Conservation (phyloP, 2,329 filamentous ascomycete species). For the Thelonectria discophora region DNA sequence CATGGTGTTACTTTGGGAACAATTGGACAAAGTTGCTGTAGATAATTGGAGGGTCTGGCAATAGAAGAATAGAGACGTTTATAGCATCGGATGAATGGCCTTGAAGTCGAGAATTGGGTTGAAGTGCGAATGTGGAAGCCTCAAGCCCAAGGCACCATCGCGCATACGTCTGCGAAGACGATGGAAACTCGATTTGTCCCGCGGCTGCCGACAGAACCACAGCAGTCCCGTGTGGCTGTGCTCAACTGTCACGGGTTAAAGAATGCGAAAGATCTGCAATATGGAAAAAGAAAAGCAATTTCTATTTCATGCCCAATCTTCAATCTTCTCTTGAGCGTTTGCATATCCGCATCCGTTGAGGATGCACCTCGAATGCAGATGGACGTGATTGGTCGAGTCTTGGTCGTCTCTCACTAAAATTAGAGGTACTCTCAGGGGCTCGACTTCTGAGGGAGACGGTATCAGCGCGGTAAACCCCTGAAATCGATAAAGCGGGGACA, state of each 20-base stretch:
- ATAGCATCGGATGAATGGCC: neutral
- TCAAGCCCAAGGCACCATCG: neutral
- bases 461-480: neutral
- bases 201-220: neutral
- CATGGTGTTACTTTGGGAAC: conserved; percentile 55
- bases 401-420: conserved; percentile 28
- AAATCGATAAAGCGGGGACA: neutral
- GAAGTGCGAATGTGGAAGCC: neutral
- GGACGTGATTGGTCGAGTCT: neutral
- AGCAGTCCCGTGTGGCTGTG: no score
- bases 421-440: conserved; percentile 25
- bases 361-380: neutral
- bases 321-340: neutral
- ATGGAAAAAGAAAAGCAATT: neutral
- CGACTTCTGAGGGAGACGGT: neutral
- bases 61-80: neutral
- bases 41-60: neutral
- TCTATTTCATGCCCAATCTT: neutral
- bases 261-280: neutral
- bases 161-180: neutral
- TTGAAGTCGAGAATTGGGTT: neutral
- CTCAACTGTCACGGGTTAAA: neutral
- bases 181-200: neutral
- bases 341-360: neutral
- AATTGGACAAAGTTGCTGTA: neutral